These are phyloP conservation scores for Leishmania gerbilli DNA, from an alignment of 208 protist species.

Conservation along the genomic window DNA sequence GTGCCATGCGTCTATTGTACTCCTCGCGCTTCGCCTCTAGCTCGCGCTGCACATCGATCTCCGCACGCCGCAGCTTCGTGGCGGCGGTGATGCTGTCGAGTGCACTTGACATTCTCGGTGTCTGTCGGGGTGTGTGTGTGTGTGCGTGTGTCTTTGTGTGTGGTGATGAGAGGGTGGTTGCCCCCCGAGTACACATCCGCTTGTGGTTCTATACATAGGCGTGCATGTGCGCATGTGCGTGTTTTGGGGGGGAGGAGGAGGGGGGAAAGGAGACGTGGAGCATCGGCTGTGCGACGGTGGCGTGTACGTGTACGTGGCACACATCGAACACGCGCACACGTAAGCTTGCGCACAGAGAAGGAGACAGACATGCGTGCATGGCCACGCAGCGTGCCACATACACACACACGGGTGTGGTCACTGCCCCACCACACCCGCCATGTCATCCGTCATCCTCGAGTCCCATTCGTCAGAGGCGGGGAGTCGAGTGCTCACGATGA, in stretches of 20 bases:
- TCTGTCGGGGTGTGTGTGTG: not conserved
- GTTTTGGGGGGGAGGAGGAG: too few species aligned
- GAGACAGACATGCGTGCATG: not conserved
- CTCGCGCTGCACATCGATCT: conserved; percentile 88
- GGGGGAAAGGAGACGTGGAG: not conserved
- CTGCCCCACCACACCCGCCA: not conserved
- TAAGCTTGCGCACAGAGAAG: not conserved
- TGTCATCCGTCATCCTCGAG: not conserved
- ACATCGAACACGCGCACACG: not conserved
- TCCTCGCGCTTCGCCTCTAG: conserved; percentile 87
- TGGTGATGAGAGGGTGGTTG: not conserved
- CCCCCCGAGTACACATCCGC: not conserved
- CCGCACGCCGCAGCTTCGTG: conserved; percentile 80
- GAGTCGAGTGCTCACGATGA: not conserved
- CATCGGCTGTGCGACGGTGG: not conserved
- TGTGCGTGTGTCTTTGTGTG: not conserved
- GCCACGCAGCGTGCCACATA: not conserved
- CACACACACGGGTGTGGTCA: not conserved
- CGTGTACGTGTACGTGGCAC: not conserved
- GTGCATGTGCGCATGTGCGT: not conserved
- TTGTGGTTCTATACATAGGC: not conserved
- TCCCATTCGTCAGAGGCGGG: not conserved
- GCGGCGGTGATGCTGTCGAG: conserved; percentile 92
- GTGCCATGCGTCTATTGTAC: conserved; percentile 83
- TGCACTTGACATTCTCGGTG: conserved; percentile 59